phyloP scores from a whole-genome alignment of 306 rosid species.

The Lupinus albus region DNA sequence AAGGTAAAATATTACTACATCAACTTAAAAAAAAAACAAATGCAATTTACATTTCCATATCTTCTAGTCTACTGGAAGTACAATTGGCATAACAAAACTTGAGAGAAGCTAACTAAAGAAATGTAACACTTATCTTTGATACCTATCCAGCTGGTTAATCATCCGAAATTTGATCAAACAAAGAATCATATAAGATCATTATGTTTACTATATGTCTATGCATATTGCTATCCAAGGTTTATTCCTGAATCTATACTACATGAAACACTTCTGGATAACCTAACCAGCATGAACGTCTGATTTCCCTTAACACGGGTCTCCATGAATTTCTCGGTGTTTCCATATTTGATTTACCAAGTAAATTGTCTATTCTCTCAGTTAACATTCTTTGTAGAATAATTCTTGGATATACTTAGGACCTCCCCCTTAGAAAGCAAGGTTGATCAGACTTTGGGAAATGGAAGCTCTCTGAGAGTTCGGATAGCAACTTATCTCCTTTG shows the following conservation, averaged over 20 bases:
- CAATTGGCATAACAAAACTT: slow-evolving; percentile 32
- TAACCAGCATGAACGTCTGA: slow-evolving; percentile 19
- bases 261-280: slow-evolving; percentile 40
- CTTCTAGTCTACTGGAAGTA: not conserved
- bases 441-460: slow-evolving; percentile 42
- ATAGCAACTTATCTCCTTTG: slow-evolving; percentile 46
- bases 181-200: slow-evolving; percentile 34
- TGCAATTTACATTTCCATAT: slow-evolving; percentile 34
- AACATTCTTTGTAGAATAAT: slow-evolving; percentile 10
- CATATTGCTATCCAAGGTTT: slow-evolving; percentile 28
- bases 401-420: slow-evolving; percentile 44
- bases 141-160: slow-evolving; percentile 36
- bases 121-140: slow-evolving; percentile 25
- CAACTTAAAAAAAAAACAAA: slow-evolving; percentile 33
- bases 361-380: slow-evolving; percentile 25
- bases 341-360: not conserved
- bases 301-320: slow-evolving; percentile 28
- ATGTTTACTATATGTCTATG: slow-evolving; percentile 24
- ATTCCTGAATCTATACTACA: slow-evolving; percentile 34
- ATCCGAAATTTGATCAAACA: slow-evolving; percentile 41
- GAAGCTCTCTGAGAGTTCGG: slow-evolving; percentile 51
- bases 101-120: slow-evolving; percentile 28
- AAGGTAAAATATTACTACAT: slow-evolving; percentile 1
- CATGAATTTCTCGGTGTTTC: slow-evolving; percentile 33
- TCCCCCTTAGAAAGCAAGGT: slow-evolving; percentile 49